phyloP scores from a whole-genome alignment of 2,329 filamentous ascomycete genomes.

The Colletotrichum lini region DNA sequence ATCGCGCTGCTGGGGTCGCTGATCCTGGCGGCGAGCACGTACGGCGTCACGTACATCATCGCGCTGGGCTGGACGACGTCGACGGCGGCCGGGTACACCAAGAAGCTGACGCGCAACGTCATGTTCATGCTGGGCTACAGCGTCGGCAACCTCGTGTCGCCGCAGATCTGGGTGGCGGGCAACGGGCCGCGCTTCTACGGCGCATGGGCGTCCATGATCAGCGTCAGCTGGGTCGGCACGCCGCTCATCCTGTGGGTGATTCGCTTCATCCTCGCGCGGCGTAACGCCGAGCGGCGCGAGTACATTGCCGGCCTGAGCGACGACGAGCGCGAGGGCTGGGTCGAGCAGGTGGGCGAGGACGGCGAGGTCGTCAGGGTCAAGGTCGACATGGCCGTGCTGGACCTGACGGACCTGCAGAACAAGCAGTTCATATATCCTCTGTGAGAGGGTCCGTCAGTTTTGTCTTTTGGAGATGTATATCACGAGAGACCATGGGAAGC shows the following conservation, averaged over 20 bases:
- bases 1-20: slow-evolving; percentile 50
- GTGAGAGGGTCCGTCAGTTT: background rate
- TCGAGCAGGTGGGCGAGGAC: slow-evolving; percentile 51
- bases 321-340: slow-evolving; percentile 43
- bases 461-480: no score
- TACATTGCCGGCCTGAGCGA: slow-evolving; percentile 49
- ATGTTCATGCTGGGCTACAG: slow-evolving; percentile 56
- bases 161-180: slow-evolving; percentile 52
- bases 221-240: slow-evolving; percentile 53
- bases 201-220: slow-evolving; percentile 51
- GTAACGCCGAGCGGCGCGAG: slow-evolving; percentile 49
- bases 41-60: slow-evolving; percentile 55
- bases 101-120: slow-evolving; percentile 59
- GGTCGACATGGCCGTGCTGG: slow-evolving; percentile 54
- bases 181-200: slow-evolving; percentile 51
- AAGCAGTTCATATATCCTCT: slow-evolving; percentile 54
- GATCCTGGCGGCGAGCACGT: slow-evolving; percentile 49
- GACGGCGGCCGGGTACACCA: slow-evolving; percentile 56
- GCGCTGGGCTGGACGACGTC: slow-evolving; percentile 56
- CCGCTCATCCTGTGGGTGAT: slow-evolving; percentile 53
- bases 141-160: slow-evolving; percentile 54
- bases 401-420: slow-evolving; percentile 58
- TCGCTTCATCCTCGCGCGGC: slow-evolving; percentile 49
- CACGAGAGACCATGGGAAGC: no score
- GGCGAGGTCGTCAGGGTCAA: slow-evolving; percentile 49